These are phyloP conservation scores for Phytophthora colocasiae DNA, from an alignment of 352 stramenopile genomes.

Conservation along the genomic window DNA sequence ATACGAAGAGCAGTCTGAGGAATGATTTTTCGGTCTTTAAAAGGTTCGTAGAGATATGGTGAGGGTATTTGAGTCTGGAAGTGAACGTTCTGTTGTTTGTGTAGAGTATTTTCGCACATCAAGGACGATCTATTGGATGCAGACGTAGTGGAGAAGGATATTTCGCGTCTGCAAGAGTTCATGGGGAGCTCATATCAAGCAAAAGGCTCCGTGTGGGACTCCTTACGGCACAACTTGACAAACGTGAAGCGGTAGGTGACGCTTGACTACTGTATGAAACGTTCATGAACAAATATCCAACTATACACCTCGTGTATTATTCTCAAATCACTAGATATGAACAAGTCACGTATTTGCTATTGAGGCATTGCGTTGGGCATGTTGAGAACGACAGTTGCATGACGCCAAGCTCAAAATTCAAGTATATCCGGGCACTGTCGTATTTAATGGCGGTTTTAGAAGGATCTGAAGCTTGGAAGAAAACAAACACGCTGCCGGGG, in stretches of 20 bases:
- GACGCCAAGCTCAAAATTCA: slow-evolving; percentile 50
- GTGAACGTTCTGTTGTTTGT: slow-evolving; percentile 1
- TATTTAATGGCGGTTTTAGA: slow-evolving; percentile 60
- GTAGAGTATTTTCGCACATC: slow-evolving; percentile 62
- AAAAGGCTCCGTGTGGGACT: slow-evolving; percentile 70
- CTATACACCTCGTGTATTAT: not conserved
- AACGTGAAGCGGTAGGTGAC: slow-evolving; percentile 66
- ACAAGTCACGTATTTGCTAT: slow-evolving; percentile 63
- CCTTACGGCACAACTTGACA: slow-evolving; percentile 63
- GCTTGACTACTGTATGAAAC: not conserved
- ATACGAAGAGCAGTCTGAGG: slow-evolving; percentile 69
- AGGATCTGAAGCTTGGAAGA: slow-evolving; percentile 34
- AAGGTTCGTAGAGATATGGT: slow-evolving; percentile 35
- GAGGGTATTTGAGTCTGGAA: not conserved
- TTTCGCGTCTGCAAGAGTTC: slow-evolving; percentile 71
- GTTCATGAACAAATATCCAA: too few species aligned
- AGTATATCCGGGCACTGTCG: slow-evolving; percentile 58
- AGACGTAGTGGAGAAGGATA: slow-evolving; percentile 58
- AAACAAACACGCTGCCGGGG: slow-evolving; percentile 36
- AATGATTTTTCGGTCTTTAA: slow-evolving; percentile 86
- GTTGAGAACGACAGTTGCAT: slow-evolving; percentile 50
- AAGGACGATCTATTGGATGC: slow-evolving; percentile 45
- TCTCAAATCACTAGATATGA: slow-evolving; percentile 48
- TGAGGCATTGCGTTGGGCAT: slow-evolving; percentile 57
- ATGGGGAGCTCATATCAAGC: slow-evolving; percentile 58